These are phyloP conservation scores for Herpotrichia juniperi DNA, from an alignment of 2,329 filamentous ascomycete species.

Conservation along the genomic window DNA sequence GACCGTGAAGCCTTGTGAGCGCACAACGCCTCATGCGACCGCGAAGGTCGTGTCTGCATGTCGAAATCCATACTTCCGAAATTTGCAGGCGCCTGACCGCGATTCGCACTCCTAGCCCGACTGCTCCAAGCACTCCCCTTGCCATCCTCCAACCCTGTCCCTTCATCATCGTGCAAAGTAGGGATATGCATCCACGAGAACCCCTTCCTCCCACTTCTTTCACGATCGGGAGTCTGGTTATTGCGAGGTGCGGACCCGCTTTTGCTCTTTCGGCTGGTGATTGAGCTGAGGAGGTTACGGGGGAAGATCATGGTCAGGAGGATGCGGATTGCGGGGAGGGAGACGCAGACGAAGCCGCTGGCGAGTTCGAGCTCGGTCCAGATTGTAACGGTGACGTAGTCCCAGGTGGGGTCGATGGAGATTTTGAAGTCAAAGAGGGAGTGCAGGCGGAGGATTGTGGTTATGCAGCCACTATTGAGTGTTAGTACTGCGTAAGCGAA, in stretches of 20 bases:
- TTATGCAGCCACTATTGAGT: constrained; percentile 25
- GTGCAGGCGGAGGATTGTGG: constrained; percentile 31
- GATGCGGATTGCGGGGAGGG: constrained; percentile 29
- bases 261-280: not conserved
- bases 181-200: not conserved
- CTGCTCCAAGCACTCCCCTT: no score
- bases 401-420: constrained; percentile 34
- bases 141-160: no score
- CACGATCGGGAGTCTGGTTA: not conserved
- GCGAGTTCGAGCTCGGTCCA: constrained; percentile 35
- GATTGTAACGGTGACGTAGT: constrained; percentile 26
- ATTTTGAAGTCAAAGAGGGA: constrained; percentile 27
- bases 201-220: not conserved
- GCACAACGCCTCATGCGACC: not conserved
- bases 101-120: no score
- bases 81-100: no score
- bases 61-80: no score
- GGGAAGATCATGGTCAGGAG: constrained; percentile 12
- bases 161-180: not conserved
- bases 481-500: not conserved
- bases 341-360: constrained; percentile 28
- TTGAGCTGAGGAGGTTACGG: not conserved
- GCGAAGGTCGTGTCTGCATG: no score
- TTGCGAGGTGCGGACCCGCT: not conserved
- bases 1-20: not conserved